Conservation (phyloP, 2,329 filamentous ascomycete species). For the Sarocladium kiliense region DNA sequence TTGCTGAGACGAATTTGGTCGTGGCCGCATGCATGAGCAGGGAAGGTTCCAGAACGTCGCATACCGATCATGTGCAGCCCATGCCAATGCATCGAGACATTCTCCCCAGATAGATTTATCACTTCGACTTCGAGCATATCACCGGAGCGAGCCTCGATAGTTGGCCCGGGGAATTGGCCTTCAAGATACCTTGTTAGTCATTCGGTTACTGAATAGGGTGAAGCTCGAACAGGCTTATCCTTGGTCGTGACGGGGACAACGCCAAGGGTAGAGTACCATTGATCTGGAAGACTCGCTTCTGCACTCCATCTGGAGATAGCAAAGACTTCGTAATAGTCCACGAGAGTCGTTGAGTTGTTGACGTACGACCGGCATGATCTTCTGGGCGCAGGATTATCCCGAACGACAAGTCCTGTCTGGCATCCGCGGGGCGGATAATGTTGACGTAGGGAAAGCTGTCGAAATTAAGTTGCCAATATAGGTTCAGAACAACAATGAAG, state of each 20-base stretch:
- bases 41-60: too few species aligned
- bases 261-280: slow-evolving; percentile 30
- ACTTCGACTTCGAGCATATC: slow-evolving; percentile 37
- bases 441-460: neutral
- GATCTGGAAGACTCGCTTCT: slow-evolving; percentile 21
- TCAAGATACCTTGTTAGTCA: neutral
- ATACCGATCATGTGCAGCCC: slow-evolving; percentile 55
- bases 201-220: neutral
- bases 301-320: neutral
- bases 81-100: slow-evolving; percentile 62
- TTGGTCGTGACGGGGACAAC: too few species aligned
- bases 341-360: neutral
- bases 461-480: neutral
- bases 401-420: neutral
- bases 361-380: neutral
- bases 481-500: neutral
- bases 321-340: neutral
- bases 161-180: slow-evolving; percentile 36
- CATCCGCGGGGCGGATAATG: neutral
- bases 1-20: too few species aligned
- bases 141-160: slow-evolving; percentile 38
- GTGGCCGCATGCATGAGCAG: too few species aligned
- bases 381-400: neutral
- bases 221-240: neutral
- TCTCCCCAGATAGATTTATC: slow-evolving; percentile 27